Evolutionary conservation across 495 filamentous ascomycete species (phyloP), one percentile per base, ranked within the genome.

Genomic region (Coniosporium apollinis): DNA sequence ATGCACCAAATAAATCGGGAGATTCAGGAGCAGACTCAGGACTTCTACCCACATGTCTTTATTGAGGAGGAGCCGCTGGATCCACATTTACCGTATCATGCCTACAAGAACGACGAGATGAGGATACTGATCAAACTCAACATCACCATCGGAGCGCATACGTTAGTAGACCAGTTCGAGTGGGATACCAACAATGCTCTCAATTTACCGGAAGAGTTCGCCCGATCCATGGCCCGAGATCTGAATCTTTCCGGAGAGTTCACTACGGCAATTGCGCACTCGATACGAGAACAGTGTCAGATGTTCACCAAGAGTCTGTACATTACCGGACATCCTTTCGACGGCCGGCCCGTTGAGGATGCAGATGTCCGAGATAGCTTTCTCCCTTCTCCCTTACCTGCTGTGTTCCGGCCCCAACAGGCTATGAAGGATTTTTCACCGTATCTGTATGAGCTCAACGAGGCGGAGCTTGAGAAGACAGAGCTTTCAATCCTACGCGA

Each of bases 31-130:
- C 89, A 97, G 59, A 65, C 96, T 19, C 74, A 73, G 45, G 89
- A 96, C 46, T 96, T 80, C 49, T 87, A 86, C 51, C 89, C 89
- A 2, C 84, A 91, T 37, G 71, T 83, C 20, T 84, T 72, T 54
- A 79, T 89, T 30, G 76, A 86, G 34, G 89, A 97, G 46, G 86
- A 91, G 38, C 70, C 89, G 5, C 63, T 94, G 31, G 89, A 96
- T 51, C 80, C 85, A 2, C 77, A 83, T 46, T 64, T 89, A 8
- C 87, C 89, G 2, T 97, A 96, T 52, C 72, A 67, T 26, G 86
- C 89, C 3, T 93, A 94, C 61, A 94, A 94, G 54, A 89, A 97
- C 47, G 91, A 97, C 47, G 89, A 97, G 58, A 94, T 97, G 87
- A 76, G 89, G 37, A 84, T 97, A 20, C 59, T 85, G 14, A 72